These are phyloP conservation scores for Nemania sp. DNA, from an alignment of 2,329 filamentous ascomycete genomes.

Conservation along the genomic window DNA sequence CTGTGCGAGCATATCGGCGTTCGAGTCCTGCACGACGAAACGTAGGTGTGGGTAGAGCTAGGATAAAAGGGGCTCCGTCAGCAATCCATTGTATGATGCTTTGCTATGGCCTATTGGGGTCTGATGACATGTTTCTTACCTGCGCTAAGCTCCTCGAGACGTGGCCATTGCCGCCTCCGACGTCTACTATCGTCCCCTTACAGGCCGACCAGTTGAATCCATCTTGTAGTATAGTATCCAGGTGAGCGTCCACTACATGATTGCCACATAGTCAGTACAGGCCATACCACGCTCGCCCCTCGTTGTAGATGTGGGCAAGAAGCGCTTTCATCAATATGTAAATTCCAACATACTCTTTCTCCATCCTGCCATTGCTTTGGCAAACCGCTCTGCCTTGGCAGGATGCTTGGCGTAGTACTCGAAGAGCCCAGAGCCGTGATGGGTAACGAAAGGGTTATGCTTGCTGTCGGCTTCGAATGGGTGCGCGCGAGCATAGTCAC, in stretches of 20 bases:
- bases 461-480: too few species aligned
- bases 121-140: constrained; percentile 23
- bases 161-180: constrained; percentile 41
- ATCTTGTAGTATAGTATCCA: too few species aligned
- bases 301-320: too few species aligned
- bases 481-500: too few species aligned
- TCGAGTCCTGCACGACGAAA: constrained; percentile 45
- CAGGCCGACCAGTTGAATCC: too few species aligned
- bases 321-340: too few species aligned
- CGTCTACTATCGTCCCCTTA: constrained; percentile 39
- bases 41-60: constrained; percentile 32
- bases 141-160: constrained; percentile 31
- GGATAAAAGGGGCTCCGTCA: neutral
- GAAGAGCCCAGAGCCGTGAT: too few species aligned
- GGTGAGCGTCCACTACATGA: too few species aligned
- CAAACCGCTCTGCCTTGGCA: constrained; percentile 28
- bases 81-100: neutral
- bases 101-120: neutral
- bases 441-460: too few species aligned
- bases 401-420: too few species aligned
- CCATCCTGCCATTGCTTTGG: constrained; percentile 37
- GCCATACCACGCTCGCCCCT: constrained; percentile 20
- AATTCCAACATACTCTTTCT: constrained; percentile 31
- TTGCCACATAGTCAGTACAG: too few species aligned
- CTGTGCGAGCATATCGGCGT: constrained; percentile 39